Conservation (phyloP, 805 yeast genomes). For the Jamesozyma gamospora region DNA sequence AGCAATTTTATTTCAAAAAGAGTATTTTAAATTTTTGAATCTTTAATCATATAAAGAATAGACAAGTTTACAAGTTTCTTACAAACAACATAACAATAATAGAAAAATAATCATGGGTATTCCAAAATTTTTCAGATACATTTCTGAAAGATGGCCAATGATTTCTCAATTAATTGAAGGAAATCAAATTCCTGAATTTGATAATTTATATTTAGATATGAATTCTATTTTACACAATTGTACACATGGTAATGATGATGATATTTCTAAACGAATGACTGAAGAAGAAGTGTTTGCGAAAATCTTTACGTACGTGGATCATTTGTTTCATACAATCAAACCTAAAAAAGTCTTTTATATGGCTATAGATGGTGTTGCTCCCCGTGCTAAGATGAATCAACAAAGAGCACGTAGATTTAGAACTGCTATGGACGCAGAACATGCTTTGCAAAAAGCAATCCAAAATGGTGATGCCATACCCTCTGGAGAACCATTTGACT, state of each 20-base stretch:
- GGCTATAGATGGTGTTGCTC: constrained; percentile 99
- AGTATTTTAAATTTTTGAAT: too few relatives aligned
- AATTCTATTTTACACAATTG: constrained; percentile 91
- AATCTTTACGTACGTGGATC: constrained; percentile 92
- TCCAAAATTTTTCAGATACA: constrained; percentile 92
- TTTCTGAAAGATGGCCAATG: constrained; percentile 98
- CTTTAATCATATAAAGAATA: too few relatives aligned
- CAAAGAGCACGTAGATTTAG: constrained; percentile 93
- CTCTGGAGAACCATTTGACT: constrained; percentile 72
- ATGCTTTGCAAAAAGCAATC: constrained; percentile 61
- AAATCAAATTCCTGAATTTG: constrained; percentile 82
- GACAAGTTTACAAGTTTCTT: too few relatives aligned
- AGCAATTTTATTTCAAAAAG: too few relatives aligned
- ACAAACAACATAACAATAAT: background rate
- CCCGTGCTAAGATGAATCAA: constrained; percentile 97
- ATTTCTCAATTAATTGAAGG: constrained; percentile 80
- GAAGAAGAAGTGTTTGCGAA: constrained; percentile 89
- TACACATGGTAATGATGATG: constrained; percentile 75
- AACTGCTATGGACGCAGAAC: constrained; percentile 88
- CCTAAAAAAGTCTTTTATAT: constrained; percentile 82
- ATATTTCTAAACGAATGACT: constrained; percentile 50
- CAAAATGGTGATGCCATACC: constrained; percentile 66
- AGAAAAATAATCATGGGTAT: constrained; percentile 50
- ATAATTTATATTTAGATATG: constrained; percentile 92
- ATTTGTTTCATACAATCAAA: constrained; percentile 74